These are phyloP conservation scores for Sindora glabra DNA, from an alignment of 306 rosid genomes.

Conservation along the genomic window DNA sequence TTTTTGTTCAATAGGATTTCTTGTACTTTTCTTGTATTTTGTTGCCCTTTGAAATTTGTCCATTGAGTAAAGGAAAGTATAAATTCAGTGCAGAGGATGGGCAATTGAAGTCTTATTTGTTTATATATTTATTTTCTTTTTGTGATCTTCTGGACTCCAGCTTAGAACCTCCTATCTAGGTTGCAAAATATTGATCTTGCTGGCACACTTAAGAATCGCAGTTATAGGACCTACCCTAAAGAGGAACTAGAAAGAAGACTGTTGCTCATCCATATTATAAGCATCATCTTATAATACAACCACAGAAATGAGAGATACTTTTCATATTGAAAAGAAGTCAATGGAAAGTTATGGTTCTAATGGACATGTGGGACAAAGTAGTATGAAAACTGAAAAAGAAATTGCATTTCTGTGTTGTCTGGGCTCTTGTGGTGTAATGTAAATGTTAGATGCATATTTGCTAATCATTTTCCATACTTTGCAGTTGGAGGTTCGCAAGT, in stretches of 20 bases:
- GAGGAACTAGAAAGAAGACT: background rate
- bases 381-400: background rate
- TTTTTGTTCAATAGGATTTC: no score
- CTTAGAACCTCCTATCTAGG: background rate
- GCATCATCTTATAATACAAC: no score
- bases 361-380: background rate
- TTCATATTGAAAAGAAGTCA: background rate
- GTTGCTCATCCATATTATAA: no score
- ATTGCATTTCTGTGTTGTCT: background rate
- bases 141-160: background rate
- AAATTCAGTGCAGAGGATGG: no score
- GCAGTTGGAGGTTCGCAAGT: conserved; percentile 72
- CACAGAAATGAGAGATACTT: background rate
- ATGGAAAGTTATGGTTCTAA: background rate
- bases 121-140: no score
- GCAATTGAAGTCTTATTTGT: no score
- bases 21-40: no score
- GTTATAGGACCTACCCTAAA: background rate
- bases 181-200: background rate
- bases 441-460: background rate
- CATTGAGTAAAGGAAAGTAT: no score
- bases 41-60: no score
- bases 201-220: background rate
- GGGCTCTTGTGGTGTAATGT: background rate
- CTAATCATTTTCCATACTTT: background rate